Conservation (phyloP, 306 rosid genomes). For the Quillaja saponaria region DNA sequence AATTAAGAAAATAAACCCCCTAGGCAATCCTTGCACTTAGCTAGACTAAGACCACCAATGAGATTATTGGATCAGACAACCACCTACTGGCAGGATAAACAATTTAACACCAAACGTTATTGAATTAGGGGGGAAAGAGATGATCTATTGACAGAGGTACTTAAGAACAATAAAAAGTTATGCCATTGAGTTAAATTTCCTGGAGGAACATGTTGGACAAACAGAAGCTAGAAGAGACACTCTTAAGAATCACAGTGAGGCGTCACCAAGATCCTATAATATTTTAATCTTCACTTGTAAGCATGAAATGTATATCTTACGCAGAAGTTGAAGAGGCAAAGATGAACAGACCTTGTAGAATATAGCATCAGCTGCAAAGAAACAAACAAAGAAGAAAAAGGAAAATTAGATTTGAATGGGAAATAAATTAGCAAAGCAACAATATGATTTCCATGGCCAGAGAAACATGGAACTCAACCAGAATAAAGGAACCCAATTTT, state of each 20-base stretch:
- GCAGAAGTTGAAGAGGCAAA: conserved; percentile 8
- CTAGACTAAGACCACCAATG: conserved; percentile 10
- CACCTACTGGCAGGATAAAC: conserved; percentile 6
- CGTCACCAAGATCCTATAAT: conserved; percentile 1
- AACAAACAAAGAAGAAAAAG: conserved; percentile 8
- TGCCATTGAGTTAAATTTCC: too few species aligned
- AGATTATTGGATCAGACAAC: conserved; percentile 18
- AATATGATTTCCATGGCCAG: too few species aligned
- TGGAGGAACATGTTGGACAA: too few species aligned
- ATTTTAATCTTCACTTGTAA: too few species aligned
- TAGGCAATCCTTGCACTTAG: conserved; percentile 9
- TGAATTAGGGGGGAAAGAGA: too few species aligned
- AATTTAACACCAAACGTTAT: conserved; percentile 14
- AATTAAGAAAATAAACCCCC: conserved; percentile 3
- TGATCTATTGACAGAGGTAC: too few species aligned
- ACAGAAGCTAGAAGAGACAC: too few species aligned
- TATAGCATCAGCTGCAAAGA: conserved; percentile 65
- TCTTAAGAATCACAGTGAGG: too few species aligned
- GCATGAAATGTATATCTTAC: not conserved
- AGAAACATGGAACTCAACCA: conserved; percentile 15
- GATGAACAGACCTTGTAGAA: conserved; percentile 66
- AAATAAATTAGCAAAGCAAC: conserved; percentile 7
- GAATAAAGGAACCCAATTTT: conserved; percentile 18
- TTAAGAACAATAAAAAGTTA: too few species aligned
- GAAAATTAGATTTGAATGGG: conserved; percentile 36